Evolutionary conservation across 1,139 yeast genomes (phyloP), one percentile per base, ranked within the genome.

Genomic region (Lodderomyces orthopsilosis): DNA sequence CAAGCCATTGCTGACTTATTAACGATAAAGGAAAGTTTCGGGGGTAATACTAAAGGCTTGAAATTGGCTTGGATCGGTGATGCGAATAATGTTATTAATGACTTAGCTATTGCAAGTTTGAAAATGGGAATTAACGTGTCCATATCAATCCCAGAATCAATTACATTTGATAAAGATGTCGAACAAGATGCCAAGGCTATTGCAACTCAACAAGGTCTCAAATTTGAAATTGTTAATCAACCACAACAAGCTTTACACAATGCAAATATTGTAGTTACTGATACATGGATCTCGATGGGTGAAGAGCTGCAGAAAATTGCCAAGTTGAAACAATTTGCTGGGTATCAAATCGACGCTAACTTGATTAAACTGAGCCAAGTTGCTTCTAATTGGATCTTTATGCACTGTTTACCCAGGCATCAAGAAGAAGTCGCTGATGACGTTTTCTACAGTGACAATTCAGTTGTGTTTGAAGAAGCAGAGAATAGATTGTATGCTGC

Each of bases 271-370:
- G 64, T 93, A 18, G 98, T 93, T 40, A 93, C 98, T n/a, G 98
- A 93, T 57, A 93, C 98, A 4, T 93, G 96, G 83, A 82, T 93
- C 30, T 91, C 98, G 1, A 93, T 93, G 98, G 98, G 98, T 47
- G 93, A 93, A 70, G 98, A 93, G 63, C 67, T 77, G 6, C 93
- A 91, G 62, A 86, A 81, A 53, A 72, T 63, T 38, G 70, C 74
- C 46, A 87, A 91, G 51, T 70, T 93, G 55, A 73, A 82, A 59
- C 93, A 89, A 65, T 93, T 93, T 62, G 75, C 72, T 6, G 96
- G 95, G 1, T 93, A 83, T 72, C 96, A 89, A 66, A 84, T 93
- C 49, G 83, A 90, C 30, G 64, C 71, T 26, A 81, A 81, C 32
- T 72, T 91, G 72, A 79, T 86, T 22, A 46, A 57, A 6, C 59